Base-by-base conservation (phyloP, 2,329 filamentous ascomycete genomes). In the Fusarium sp. region DNA sequence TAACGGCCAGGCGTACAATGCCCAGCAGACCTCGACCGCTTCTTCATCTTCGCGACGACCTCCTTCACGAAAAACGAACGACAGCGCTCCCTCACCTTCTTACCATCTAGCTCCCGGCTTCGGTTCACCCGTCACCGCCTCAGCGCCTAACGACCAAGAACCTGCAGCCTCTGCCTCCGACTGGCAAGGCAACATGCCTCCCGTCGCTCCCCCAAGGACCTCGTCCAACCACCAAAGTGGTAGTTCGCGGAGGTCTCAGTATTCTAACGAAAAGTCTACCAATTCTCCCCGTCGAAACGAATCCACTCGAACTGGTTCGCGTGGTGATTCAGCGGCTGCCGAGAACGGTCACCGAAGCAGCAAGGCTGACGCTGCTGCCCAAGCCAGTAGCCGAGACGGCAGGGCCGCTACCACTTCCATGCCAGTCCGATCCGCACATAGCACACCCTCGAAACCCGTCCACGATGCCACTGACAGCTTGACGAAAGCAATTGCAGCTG, bases 401-500 rank as follows among this genome's bases (percentile, higher is more conserved):
- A 82, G 83, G 56, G 60, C 80, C 67, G 71, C 79, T 19, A 76
- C 82, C 4, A 82, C 83, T 10, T 79, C 81, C 10, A 81, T 88
- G 67, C 85, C 88, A 18, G 82, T 87, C 58, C 85, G 87, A 84
- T 66, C 82, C 79, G 69, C 83, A 68, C 73, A 81, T 83, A 42
- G 82, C 87, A 52, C 86, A 88, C 71, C 75, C n/a, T 77, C 77
- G 23, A 88, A 87, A 46, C 86, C 93, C 18, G 89, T 91, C 19
- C 90, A 93, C 66, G 94, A 97, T 81, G 91, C 93, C 63, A 95
- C 92, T 82, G 91, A 95, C 64, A 91, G 94, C 37, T 88, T 97
- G 72, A 94, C 93, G 80, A 90, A 93, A 69, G 90, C 95, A 71
- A 86, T 96, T 71, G 75, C 81, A 49, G 75, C 78, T 44, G 71